Evolutionary conservation across 371 early-diverging fungal genomes (phyloP).

Genomic region (Apophysomyces ossiformis): DNA sequence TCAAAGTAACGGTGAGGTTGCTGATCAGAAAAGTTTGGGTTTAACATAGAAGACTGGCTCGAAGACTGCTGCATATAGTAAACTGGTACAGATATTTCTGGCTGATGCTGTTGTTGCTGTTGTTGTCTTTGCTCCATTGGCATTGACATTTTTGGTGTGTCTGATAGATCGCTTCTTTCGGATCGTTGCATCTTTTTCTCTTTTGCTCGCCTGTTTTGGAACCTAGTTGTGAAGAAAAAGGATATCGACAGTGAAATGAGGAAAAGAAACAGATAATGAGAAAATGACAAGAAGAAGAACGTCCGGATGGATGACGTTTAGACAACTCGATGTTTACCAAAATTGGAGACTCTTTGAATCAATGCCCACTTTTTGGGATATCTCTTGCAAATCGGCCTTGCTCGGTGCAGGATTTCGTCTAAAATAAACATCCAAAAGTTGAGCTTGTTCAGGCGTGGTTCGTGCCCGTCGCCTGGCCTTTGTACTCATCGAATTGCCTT

Average conservation of each 20-base stretch:
- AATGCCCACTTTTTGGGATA: conserved; percentile 26
- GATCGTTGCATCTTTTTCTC: conserved; percentile 21
- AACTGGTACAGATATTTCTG: conserved; percentile 6
- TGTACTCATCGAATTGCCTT: conserved; percentile 10
- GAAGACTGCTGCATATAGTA: not conserved
- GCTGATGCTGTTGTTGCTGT: not conserved
- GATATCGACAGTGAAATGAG: not conserved
- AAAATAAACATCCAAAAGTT: conserved; percentile 17
- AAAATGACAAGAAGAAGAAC: not conserved
- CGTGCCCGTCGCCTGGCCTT: conserved; percentile 18
- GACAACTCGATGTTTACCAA: conserved; percentile 23
- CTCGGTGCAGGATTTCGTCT: conserved; percentile 28
- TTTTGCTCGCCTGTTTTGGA: conserved; percentile 37
- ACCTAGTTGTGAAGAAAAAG: conserved; percentile 21
- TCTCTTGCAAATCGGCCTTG: conserved; percentile 19
- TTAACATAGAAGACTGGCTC: not conserved
- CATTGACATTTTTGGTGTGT: not conserved
- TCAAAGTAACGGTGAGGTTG: not conserved
- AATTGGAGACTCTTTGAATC: conserved; percentile 33
- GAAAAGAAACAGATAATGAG: conserved; percentile 1
- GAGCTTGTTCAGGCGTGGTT: conserved; percentile 11
- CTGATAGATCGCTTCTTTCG: not conserved
- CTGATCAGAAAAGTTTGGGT: not conserved
- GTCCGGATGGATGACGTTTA: not conserved
- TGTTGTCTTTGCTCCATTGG: conserved; percentile 8